phyloP scores from a whole-genome alignment of 176 grass and related monocot species.

The Lolium multiflorum region DNA sequence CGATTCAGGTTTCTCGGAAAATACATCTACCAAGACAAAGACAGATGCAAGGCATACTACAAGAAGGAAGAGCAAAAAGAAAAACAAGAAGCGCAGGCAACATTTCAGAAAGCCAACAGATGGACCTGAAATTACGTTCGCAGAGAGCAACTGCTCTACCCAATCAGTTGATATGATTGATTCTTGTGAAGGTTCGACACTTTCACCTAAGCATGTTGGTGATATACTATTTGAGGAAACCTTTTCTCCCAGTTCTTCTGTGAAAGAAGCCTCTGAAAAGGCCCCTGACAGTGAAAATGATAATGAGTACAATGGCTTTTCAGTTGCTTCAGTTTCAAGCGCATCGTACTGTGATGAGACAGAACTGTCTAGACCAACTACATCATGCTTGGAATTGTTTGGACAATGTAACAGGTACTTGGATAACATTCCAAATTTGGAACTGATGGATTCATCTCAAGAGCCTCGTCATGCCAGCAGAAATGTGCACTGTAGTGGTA shows the following conservation, averaged over 20 bases:
- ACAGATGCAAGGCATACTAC: constrained; percentile 44
- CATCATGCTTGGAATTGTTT: constrained; percentile 44
- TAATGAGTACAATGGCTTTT: constrained; percentile 51
- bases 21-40: constrained; percentile 47
- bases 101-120: constrained; percentile 41
- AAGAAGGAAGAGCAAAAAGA: constrained; percentile 84
- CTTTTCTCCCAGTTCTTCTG: constrained; percentile 55
- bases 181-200: constrained; percentile 47
- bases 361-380: constrained; percentile 49
- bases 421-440: constrained; percentile 26
- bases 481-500: constrained; percentile 46
- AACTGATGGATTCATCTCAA: constrained; percentile 47
- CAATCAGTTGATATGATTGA: constrained; percentile 39
- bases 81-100: constrained; percentile 63
- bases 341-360: constrained; percentile 59
- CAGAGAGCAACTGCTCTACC: constrained; percentile 28
- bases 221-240: constrained; percentile 64
- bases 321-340: constrained; percentile 47
- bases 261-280: constrained; percentile 61
- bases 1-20: constrained; percentile 63
- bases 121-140: constrained; percentile 49
- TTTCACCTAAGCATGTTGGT: constrained; percentile 53
- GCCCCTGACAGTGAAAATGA: constrained; percentile 66
- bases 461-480: constrained; percentile 43
- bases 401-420: constrained; percentile 39